Evolutionary conservation across 2,329 filamentous ascomycete species (phyloP).

Genomic region (Pseudopithomyces chartarum): DNA sequence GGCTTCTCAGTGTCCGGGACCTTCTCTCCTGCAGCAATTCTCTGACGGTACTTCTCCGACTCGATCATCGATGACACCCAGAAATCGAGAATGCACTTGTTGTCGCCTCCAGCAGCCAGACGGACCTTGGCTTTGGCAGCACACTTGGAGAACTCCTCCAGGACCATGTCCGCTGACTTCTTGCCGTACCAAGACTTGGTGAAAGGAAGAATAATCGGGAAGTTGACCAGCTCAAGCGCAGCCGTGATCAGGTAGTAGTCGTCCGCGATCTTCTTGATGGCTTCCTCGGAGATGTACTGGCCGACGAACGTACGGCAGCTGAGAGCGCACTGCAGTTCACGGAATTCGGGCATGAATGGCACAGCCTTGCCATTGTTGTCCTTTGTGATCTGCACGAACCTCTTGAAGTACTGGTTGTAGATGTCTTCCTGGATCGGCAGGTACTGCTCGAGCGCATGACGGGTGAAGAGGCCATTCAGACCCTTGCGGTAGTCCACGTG

Average conservation of each 20-base stretch:
- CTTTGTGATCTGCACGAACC: conserved; percentile 74
- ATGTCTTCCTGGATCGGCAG: conserved; percentile 91
- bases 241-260: conserved; percentile 97
- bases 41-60: conserved; percentile 80
- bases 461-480: conserved; percentile 91
- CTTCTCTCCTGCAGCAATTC: conserved; percentile 71
- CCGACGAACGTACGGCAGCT: conserved; percentile 97
- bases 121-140: conserved; percentile 91
- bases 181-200: conserved; percentile 98
- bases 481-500: conserved; percentile 98
- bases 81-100: conserved; percentile 92
- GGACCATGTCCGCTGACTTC: conserved; percentile 90
- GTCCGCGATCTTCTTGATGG: conserved; percentile 91
- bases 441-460: conserved; percentile 83
- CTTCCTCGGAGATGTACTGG: conserved; percentile 88
- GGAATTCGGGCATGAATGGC: conserved; percentile 90
- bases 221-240: conserved; percentile 92
- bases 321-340: conserved; percentile 92
- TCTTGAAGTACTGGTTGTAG: conserved; percentile 83
- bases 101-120: conserved; percentile 84
- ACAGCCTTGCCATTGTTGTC: conserved; percentile 73
- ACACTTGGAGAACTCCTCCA: conserved; percentile 87
- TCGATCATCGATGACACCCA: conserved; percentile 85
- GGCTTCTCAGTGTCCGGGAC: conserved; percentile 73
- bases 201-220: conserved; percentile 84